Evolutionary conservation across 306 rosid species (phyloP).

Genomic region (Sesbania bispinosa): DNA sequence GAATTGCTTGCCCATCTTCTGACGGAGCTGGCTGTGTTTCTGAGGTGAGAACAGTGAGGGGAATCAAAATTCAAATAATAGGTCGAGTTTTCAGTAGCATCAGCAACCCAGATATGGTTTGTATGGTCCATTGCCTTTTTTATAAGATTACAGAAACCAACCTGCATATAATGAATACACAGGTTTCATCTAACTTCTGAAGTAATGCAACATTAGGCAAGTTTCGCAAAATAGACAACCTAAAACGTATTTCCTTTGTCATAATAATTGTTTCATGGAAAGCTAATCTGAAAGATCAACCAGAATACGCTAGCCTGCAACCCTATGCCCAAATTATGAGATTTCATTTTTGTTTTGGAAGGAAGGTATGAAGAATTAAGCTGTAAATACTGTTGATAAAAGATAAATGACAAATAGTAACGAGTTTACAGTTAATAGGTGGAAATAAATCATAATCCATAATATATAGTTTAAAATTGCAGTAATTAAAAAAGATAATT

Average conservation of each 20-base stretch:
- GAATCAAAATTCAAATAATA: constrained; percentile 65
- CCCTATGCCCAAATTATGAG: background rate
- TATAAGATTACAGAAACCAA: constrained; percentile 73
- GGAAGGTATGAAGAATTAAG: background rate
- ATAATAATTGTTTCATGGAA: background rate
- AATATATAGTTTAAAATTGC: background rate
- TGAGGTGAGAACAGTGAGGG: constrained; percentile 57
- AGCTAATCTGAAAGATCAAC: background rate
- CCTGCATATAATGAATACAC: constrained; percentile 45
- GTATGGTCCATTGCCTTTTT: constrained; percentile 64
- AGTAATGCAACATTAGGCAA: background rate
- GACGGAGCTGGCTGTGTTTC: constrained; percentile 53
- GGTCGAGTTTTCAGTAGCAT: constrained; percentile 67
- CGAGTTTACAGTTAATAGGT: background rate
- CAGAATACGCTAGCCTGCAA: background rate
- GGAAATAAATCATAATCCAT: constrained; percentile 5
- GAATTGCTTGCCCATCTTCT: constrained; percentile 63
- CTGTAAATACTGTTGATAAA: background rate
- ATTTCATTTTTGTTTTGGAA: background rate
- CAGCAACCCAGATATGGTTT: constrained; percentile 77
- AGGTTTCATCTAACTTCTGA: constrained; percentile 2
- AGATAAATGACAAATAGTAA: background rate
- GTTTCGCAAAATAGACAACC: background rate
- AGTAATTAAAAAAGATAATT: constrained; percentile 17
- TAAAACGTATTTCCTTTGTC: background rate